Evolutionary conservation across 108 stramenopile species (phyloP).

Genomic region (Epithemia pelagica): DNA sequence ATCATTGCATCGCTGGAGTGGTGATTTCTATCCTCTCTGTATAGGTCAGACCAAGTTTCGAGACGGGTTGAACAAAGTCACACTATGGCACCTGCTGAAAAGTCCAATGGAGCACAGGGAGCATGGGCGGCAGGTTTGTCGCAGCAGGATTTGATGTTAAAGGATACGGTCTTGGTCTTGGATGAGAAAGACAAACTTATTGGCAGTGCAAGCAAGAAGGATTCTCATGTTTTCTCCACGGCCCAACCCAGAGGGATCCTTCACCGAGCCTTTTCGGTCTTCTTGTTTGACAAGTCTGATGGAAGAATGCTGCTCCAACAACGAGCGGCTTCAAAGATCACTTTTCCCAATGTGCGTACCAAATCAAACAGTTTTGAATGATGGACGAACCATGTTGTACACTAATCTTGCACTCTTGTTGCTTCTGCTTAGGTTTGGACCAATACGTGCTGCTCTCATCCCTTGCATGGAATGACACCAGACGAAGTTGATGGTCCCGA

Average conservation of each 20-base stretch:
- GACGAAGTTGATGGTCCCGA: constrained; percentile 67
- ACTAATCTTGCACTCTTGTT: background rate
- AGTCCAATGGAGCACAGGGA: too few relatives aligned
- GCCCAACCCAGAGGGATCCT: constrained; percentile 71
- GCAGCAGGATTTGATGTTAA: constrained; percentile 75
- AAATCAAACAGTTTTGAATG: too few relatives aligned
- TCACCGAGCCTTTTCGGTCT: constrained; percentile 98
- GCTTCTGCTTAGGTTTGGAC: constrained; percentile 85
- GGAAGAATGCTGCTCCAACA: constrained; percentile 90
- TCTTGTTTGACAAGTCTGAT: constrained; percentile 87
- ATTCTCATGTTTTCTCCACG: constrained; percentile 59
- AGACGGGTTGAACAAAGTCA: too few relatives aligned
- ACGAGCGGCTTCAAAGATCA: constrained; percentile 92
- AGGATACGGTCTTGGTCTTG: constrained; percentile 81
- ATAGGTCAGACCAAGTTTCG: too few relatives aligned
- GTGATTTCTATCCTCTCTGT: too few relatives aligned
- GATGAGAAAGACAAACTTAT: constrained; percentile 72
- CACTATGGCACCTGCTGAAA: too few relatives aligned
- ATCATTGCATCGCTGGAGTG: too few relatives aligned
- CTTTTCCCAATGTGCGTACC: constrained; percentile 89
- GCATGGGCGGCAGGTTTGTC: constrained; percentile 49
- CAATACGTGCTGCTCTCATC: constrained; percentile 99
- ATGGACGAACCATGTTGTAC: constrained; percentile 3
- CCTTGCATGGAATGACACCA: constrained; percentile 84
- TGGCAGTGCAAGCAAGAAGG: constrained; percentile 61